Evolutionary conservation across 148 eudicot species (phyloP).

Genomic region (Nepenthes mirabilis): DNA sequence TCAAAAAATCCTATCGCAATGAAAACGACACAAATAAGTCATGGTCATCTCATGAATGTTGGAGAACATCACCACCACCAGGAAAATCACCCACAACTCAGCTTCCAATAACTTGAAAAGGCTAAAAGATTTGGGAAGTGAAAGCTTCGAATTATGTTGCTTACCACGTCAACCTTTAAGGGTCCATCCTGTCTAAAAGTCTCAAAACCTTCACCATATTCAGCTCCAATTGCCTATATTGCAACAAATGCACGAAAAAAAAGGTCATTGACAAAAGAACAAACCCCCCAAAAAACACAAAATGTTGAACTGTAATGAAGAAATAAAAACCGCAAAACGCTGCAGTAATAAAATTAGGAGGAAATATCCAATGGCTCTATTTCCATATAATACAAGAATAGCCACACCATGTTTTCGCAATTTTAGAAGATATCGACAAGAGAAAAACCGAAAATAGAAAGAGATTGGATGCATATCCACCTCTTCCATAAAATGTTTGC

Average conservation of each 20-base stretch:
- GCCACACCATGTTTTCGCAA: background rate
- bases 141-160: slow-evolving; percentile 4
- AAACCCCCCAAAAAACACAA: background rate
- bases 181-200: slow-evolving; percentile 89
- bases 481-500: slow-evolving; percentile 65
- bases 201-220: slow-evolving; percentile 97
- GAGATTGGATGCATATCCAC: slow-evolving; percentile 13
- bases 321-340: background rate
- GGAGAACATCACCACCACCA: background rate
- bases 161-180: slow-evolving; percentile 91
- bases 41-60: background rate
- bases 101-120: background rate
- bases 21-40: background rate
- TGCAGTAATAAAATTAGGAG: background rate
- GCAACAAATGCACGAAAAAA: slow-evolving; percentile 4
- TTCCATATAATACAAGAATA: background rate
- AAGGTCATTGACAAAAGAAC: slow-evolving; percentile 2
- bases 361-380: background rate
- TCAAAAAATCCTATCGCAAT: slow-evolving; percentile 57
- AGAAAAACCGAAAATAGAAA: background rate
- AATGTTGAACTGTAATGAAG: background rate
- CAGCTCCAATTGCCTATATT: slow-evolving; percentile 84
- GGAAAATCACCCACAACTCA: background rate
- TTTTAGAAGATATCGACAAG: too few relatives aligned
- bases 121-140: background rate